Conservation (phyloP, 2,329 filamentous ascomycete genomes). For the Phyllosticta paracitricarpa region DNA sequence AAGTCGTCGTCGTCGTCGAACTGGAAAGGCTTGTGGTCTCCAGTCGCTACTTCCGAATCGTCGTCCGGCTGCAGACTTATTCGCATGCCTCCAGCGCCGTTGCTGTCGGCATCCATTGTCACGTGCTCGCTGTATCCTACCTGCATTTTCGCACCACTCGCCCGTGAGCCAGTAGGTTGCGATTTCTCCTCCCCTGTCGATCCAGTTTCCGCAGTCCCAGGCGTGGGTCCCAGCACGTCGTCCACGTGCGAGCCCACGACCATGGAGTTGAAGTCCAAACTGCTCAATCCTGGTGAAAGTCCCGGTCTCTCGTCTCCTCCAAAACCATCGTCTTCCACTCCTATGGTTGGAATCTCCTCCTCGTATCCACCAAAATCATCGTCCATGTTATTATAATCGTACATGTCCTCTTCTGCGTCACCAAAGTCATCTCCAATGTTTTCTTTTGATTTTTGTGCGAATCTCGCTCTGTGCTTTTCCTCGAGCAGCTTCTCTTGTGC, state of each 20-base stretch:
- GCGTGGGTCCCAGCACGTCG: neutral
- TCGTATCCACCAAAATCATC: slow-evolving; percentile 45
- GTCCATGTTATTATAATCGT: slow-evolving; percentile 36
- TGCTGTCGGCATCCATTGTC: neutral
- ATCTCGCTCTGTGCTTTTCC: slow-evolving; percentile 59
- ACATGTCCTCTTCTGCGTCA: slow-evolving; percentile 28
- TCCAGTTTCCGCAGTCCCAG: neutral
- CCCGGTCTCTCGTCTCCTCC: slow-evolving; percentile 9
- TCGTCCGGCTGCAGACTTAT: neutral
- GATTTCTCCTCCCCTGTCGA: neutral
- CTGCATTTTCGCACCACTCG: neutral
- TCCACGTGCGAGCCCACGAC: neutral
- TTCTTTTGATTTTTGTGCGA: slow-evolving; percentile 48
- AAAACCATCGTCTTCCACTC: slow-evolving; percentile 23
- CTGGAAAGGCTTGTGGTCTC: neutral
- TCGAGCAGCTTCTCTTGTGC: slow-evolving; percentile 59
- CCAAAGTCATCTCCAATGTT: slow-evolving; percentile 22
- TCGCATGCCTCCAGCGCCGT: neutral
- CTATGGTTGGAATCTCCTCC: slow-evolving; percentile 54
- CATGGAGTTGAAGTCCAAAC: slow-evolving; percentile 26
- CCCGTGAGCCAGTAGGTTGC: neutral
- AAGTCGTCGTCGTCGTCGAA: slow-evolving; percentile 42
- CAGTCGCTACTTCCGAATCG: neutral
- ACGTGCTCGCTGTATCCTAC: neutral
- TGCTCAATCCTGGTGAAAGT: slow-evolving; percentile 20